Evolutionary conservation across 108 stramenopile genomes (phyloP), one percentile per base, ranked within the genome.

Genomic region (Nitzschia sp.): DNA sequence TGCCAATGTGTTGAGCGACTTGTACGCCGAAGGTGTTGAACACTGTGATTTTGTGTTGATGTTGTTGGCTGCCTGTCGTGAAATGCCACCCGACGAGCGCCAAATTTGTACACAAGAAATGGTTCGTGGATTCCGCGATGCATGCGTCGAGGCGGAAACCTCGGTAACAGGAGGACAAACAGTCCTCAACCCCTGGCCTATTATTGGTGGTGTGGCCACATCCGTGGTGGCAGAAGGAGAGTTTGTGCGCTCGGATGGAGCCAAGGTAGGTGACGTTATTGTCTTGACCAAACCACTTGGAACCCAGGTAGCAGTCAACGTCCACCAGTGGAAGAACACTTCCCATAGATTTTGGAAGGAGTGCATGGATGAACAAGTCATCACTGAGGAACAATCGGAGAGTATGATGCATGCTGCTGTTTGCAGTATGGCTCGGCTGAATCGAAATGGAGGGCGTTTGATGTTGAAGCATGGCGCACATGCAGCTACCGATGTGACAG

Each of bases 241-340:
- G 54, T 88, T 86, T 79, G 86, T 93, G 10, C 67, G 66, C 22
- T 85, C 86, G 57, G 85, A 90, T 70, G 89, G 89, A 0, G 88
- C 88, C 10, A 63, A 78, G 57, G 73, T 75, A 10, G 88, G 88
- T 14, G 76, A 93, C 70, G 87, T 93, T 25, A 67, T 93, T 7
- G 86, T 93, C 5, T 71, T 93, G 57, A 93, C 92, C 8, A 93
- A 93, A 51, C 89, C 92, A 1, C 63, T 93, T 52, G 92, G 92
- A 24, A 93, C 92, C 5, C 92, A 93, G 68, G 69, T 93, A 51
- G 92, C 92, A 8, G 92, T 93, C 62, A 93, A 93, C 74, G 86
- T 90, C 34, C 88, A 88, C 69, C 85, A 93, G 67, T 93, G 92
- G 92, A 80, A 76, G 67, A 73, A 68, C 10, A 62, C 59, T 26